Evolutionary conservation across 1,284 basidiomycete genomes (phyloP).

Genomic region (Agaricales sp.): DNA sequence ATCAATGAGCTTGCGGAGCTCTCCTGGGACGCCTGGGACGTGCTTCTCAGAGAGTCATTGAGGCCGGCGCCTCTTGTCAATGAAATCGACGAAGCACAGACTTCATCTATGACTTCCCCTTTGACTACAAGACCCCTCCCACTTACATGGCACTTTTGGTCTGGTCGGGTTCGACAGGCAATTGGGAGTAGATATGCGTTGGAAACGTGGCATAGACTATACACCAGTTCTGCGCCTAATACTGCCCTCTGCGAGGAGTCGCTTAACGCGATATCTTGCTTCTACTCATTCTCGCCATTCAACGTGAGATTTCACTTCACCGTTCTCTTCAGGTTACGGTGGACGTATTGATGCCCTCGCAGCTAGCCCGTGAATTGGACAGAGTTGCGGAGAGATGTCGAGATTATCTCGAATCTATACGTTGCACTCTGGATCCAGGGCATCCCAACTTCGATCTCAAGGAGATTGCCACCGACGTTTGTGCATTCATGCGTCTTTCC

Average conservation of each 20-base stretch:
- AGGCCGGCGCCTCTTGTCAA: background rate
- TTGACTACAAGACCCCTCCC: background rate
- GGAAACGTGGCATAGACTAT: background rate
- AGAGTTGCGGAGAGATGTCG: background rate
- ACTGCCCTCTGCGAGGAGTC: background rate
- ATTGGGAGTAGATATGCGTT: background rate
- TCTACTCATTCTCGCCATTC: background rate
- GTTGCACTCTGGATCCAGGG: background rate
- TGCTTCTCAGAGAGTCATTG: background rate
- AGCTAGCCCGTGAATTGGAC: background rate
- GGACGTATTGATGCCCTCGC: too few relatives aligned
- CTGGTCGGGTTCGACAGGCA: background rate
- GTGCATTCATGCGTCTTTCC: background rate
- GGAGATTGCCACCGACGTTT: background rate
- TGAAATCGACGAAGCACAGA: background rate
- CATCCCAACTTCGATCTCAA: background rate
- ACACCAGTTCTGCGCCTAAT: background rate
- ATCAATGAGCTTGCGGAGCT: background rate
- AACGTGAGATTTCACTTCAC: background rate
- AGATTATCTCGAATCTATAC: background rate
- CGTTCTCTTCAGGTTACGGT: too few relatives aligned
- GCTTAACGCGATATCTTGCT: background rate
- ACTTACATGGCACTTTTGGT: background rate
- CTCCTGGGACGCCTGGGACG: background rate
- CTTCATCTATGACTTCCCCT: background rate